Base-by-base conservation (phyloP, 2,329 filamentous ascomycete species). In the Alternaria sp. region DNA sequence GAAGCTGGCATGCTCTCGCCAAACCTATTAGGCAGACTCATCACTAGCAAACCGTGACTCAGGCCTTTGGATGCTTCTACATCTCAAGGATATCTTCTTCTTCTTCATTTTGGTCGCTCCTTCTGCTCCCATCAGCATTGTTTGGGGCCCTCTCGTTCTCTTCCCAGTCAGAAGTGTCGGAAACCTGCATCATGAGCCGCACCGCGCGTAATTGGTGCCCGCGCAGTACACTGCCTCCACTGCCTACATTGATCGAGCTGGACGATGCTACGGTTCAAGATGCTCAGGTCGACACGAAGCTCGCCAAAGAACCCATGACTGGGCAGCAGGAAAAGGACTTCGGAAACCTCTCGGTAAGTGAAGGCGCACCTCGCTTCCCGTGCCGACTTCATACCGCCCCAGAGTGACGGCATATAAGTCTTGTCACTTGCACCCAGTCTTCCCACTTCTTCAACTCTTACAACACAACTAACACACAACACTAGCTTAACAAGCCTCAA, bases 261-360 rank as follows among this genome's bases (percentile, higher is more conserved):
- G n/a, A 25, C 4, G 46, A 51, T n/a, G 32, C 11, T 36, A 15
- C n/a, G 13, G 9, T 36, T 21, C 12, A 43, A 7, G 12, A 51
- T 1, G 9, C 57, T n/a, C 30, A 54, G 5, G 13, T 50, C 30
- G 11, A 54, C n/a, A 32, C 15, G 36, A 15, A 57, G 19, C 36
- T 45, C 10, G 23, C 45, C 7, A 51, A n/a, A 3, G 60, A 67
- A n/a, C 7, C 43, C 10, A 55, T 69, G 57, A 72, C 69, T 10
- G 70, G 67, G 71, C 69, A 74, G 45, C 70, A 75, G 36, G 6
- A 69, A 51, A 23, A 71, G 40, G 57, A 63, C 8, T 67, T 69
- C 23, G 26, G 15, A 5, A 45, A 46, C 23, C 36, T 32, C 8
- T 4, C 12, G 9, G 73, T 72, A 67, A 60, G 72, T 71, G 36